phyloP scores from a whole-genome alignment of 2,329 filamentous ascomycete species.

The Colletotrichum chrysophilum region DNA sequence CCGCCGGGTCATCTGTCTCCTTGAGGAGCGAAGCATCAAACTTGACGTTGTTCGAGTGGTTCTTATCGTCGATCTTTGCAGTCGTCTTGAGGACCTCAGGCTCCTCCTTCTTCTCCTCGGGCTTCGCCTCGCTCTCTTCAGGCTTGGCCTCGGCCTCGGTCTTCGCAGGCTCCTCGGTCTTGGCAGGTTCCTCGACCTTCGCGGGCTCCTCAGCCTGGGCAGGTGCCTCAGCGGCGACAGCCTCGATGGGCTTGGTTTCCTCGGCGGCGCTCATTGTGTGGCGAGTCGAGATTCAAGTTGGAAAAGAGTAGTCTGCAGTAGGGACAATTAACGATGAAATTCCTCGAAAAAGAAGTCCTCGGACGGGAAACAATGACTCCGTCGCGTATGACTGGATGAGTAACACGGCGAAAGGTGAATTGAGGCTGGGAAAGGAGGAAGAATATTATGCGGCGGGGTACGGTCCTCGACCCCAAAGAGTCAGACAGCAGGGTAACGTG shows the following conservation, averaged over 20 bases:
- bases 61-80: constrained; percentile 41
- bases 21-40: constrained; percentile 71
- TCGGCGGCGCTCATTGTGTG: constrained; percentile 45
- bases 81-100: constrained; percentile 49
- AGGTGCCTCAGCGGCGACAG: constrained; percentile 30
- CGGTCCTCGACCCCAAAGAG: not conserved
- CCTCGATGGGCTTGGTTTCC: constrained; percentile 44
- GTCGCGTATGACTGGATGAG: not conserved
- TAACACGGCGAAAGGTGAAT: not conserved
- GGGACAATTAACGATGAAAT: not conserved
- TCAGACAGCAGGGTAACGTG: not conserved
- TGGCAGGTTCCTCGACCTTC: constrained; percentile 29
- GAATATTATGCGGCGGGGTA: constrained; percentile 19
- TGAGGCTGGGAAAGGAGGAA: not conserved
- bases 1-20: constrained; percentile 76
- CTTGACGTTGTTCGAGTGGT: constrained; percentile 65
- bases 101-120: constrained; percentile 25
- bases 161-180: constrained; percentile 28
- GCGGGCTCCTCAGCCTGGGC: constrained; percentile 24
- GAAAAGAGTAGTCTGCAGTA: not conserved
- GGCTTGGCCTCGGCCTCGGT: constrained; percentile 27
- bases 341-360: not conserved
- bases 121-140: constrained; percentile 22
- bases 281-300: not conserved
- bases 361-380: not conserved